Evolutionary conservation across 805 yeast species (phyloP).

Genomic region (Sugiyamaella lignohabitans): DNA sequence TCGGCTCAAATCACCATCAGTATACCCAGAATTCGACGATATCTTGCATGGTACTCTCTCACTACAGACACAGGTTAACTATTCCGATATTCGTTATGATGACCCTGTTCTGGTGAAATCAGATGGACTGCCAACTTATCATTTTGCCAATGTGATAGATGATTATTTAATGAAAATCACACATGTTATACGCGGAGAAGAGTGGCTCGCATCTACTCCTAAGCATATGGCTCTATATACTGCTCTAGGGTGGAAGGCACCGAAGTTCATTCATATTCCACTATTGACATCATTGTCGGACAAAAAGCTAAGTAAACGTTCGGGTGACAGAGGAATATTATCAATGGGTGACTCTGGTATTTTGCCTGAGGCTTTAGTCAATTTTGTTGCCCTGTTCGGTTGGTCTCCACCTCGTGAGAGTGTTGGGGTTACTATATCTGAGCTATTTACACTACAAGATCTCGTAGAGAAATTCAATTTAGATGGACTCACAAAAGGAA

Average conservation of each 20-base stretch:
- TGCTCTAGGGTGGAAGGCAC: slow-evolving; percentile 82
- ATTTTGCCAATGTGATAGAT: slow-evolving; percentile 91
- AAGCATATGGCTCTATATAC: slow-evolving; percentile 82
- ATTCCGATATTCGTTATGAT: slow-evolving; percentile 68
- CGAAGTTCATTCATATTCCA: slow-evolving; percentile 85
- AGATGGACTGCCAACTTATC: slow-evolving; percentile 95
- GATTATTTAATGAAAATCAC: slow-evolving; percentile 90
- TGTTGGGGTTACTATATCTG: slow-evolving; percentile 25
- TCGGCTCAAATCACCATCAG: slow-evolving; percentile 69
- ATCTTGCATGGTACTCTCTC: slow-evolving; percentile 70
- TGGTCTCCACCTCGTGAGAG: slow-evolving; percentile 73
- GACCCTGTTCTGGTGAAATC: slow-evolving; percentile 86
- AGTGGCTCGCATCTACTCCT: slow-evolving; percentile 95
- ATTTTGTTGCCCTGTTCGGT: slow-evolving; percentile 85
- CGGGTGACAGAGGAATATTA: slow-evolving; percentile 71
- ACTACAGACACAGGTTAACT: slow-evolving; percentile 73
- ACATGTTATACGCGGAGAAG: slow-evolving; percentile 95
- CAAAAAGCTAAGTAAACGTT: slow-evolving; percentile 72
- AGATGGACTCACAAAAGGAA: slow-evolving; percentile 80
- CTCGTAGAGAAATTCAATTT: slow-evolving; percentile 53
- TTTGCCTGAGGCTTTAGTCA: slow-evolving; percentile 79
- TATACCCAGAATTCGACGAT: slow-evolving; percentile 63
- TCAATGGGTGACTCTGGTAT: slow-evolving; percentile 55
- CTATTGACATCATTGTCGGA: slow-evolving; percentile 59
- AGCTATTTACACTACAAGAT: slow-evolving; percentile 34